Percentiles rank a stretch among this genome's conserved stretches.
Conservation (phyloP, 768 basidiomycete species). For the Macrolepiota fuliginosa region DNA sequence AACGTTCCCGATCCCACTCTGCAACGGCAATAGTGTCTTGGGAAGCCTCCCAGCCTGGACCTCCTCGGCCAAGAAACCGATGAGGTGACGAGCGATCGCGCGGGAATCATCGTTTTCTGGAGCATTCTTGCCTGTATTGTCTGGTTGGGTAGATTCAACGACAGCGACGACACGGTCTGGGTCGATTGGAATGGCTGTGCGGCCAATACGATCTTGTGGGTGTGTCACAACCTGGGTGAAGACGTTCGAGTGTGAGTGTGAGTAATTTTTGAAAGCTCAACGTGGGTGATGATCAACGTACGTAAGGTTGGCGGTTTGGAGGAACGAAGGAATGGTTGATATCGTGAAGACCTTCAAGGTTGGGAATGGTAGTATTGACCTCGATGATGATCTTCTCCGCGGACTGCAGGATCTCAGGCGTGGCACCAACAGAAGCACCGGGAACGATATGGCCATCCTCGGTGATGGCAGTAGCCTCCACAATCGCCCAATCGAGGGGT, state of each 20-base stretch:
- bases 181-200: conserved; percentile 44
- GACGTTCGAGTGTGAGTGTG: too few relatives aligned
- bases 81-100: conserved; percentile 43
- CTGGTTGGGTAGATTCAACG: conserved; percentile 36
- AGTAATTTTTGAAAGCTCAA: too few relatives aligned
- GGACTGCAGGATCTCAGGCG: conserved; percentile 44
- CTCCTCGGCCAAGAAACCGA: conserved; percentile 41
- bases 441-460: conserved; percentile 47
- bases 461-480: conserved; percentile 47
- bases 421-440: conserved; percentile 46
- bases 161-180: conserved; percentile 47
- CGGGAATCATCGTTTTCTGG: conserved; percentile 42
- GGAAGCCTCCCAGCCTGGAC: conserved; percentile 40
- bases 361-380: conserved; percentile 46
- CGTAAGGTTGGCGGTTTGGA: conserved; percentile 41
- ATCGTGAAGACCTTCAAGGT: conserved; percentile 46
- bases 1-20: conserved; percentile 48
- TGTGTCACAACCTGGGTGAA: conserved; percentile 35
- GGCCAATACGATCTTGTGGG: conserved; percentile 43
- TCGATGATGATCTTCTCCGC: conserved; percentile 51
- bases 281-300: conserved; percentile 13
- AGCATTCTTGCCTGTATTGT: conserved; percentile 44
- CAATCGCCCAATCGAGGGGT: conserved; percentile 47
- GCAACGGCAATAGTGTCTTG: conserved; percentile 39
- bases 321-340: conserved; percentile 44